A percentile compares a stretch with the other conserved stretches of the same genome.
phyloP scores from a whole-genome alignment of 768 basidiomycete genomes.

The Pisolithus orientalis region DNA sequence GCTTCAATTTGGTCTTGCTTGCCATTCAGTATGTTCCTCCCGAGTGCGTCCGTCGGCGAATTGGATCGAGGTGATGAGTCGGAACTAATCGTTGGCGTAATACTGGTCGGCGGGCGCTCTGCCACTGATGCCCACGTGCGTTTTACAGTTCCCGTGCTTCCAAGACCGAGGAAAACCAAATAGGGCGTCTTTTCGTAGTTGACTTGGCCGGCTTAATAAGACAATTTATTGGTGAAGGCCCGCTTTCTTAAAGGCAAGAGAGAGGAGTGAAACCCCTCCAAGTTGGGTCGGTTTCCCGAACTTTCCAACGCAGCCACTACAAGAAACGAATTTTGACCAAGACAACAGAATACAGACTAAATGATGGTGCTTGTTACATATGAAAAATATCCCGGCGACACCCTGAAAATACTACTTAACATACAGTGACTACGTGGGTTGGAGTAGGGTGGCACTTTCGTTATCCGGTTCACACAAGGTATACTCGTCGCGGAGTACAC shows the following conservation, averaged over 20 bases:
- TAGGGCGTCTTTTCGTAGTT: neutral
- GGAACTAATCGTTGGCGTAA: neutral
- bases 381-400: too few relatives aligned
- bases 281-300: too few relatives aligned
- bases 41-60: neutral
- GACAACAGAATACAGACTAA: too few relatives aligned
- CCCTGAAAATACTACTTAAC: too few relatives aligned
- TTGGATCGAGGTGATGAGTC: too few relatives aligned
- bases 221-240: too few relatives aligned
- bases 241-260: too few relatives aligned
- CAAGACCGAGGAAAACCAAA: neutral
- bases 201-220: neutral
- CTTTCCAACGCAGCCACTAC: too few relatives aligned
- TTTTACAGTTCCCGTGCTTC: neutral
- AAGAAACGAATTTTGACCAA: too few relatives aligned
- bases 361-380: too few relatives aligned
- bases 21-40: neutral
- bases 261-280: too few relatives aligned
- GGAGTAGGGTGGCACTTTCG: neutral
- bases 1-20: neutral
- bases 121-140: neutral
- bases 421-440: neutral
- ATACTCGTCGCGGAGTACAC: neutral
- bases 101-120: neutral
- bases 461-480: neutral